phyloP scores from a whole-genome alignment of 2,329 filamentous ascomycete genomes.

The Botryotinia calthae region DNA sequence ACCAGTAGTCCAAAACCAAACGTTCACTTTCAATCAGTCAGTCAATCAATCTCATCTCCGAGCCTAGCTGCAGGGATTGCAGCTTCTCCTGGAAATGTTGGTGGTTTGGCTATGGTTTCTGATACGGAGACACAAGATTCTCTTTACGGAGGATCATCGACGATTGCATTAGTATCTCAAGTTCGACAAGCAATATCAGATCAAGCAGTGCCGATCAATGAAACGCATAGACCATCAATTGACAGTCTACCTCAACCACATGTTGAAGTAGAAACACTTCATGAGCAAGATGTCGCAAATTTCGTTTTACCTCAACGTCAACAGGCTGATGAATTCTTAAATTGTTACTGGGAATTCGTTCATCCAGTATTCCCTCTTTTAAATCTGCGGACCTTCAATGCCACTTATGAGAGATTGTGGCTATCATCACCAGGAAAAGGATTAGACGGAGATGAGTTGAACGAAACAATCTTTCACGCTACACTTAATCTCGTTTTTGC shows the following conservation, averaged over 20 bases:
- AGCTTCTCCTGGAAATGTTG: conserved; percentile 2
- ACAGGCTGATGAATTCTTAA: conserved; percentile 27
- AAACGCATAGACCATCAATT: not conserved
- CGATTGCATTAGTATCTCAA: conserved; percentile 13
- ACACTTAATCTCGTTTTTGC: conserved; percentile 39
- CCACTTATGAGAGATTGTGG: conserved; percentile 26
- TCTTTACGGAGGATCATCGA: conserved; percentile 16
- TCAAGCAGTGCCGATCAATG: not conserved
- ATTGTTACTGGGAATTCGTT: conserved; percentile 28
- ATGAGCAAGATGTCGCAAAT: conserved; percentile 18
- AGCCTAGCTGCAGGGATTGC: not conserved
- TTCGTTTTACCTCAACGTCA: conserved; percentile 26
- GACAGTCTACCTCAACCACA: not conserved
- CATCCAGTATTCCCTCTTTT: conserved; percentile 31
- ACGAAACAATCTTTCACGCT: conserved; percentile 27
- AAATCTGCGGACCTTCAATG: conserved; percentile 23
- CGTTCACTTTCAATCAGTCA: not conserved
- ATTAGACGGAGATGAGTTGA: conserved; percentile 9
- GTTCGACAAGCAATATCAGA: conserved; percentile 15
- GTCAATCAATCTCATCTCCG: not conserved
- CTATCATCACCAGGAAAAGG: conserved; percentile 2
- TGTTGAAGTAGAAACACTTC: conserved; percentile 9
- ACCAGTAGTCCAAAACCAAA: not conserved
- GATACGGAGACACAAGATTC: conserved; percentile 4
- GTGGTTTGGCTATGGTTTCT: conserved; percentile 16